Conservation (phyloP, 169 alveolate genomes). For the Plasmodium vivax region DNA sequence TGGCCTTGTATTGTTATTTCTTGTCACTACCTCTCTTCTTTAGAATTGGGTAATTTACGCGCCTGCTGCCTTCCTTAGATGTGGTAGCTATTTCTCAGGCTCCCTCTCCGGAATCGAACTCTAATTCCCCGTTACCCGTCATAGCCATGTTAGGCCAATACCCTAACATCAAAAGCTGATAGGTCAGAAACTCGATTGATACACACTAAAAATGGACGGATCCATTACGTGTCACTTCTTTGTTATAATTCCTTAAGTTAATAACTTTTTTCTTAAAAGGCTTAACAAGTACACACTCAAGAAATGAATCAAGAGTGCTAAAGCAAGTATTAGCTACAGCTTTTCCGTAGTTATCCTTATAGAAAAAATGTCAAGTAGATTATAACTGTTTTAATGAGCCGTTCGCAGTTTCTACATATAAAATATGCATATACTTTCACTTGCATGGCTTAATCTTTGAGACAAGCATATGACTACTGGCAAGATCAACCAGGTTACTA, state of each 20-base stretch:
- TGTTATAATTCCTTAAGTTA: too few species aligned
- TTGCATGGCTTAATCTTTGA: conserved; percentile 96
- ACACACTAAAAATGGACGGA: conserved; percentile 24
- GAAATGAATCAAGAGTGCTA: not conserved
- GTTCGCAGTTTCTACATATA: not conserved
- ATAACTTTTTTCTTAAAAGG: too few species aligned
- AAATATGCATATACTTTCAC: conserved; percentile 88
- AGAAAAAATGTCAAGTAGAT: not conserved
- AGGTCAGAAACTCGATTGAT: conserved; percentile 74
- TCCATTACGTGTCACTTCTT: too few species aligned
- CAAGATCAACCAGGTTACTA: too few species aligned
- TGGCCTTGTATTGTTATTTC: conserved; percentile 91
- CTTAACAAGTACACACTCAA: too few species aligned
- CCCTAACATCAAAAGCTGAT: conserved; percentile 89
- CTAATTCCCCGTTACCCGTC: conserved; percentile 95
- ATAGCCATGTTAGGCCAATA: conserved; percentile 94
- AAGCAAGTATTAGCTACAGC: conserved; percentile 75
- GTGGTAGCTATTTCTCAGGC: conserved; percentile 94
- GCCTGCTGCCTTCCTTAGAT: conserved; percentile 97
- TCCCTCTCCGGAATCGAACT: conserved; percentile 97
- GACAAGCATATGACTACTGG: conserved; percentile 87
- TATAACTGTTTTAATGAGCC: too few species aligned
- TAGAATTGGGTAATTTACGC: too few species aligned
- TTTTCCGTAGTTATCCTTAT: conserved; percentile 77
- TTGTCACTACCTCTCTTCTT: conserved; percentile 96